Conservation (phyloP, 2,329 filamentous ascomycete species). For the Ophiobolus disseminans region DNA sequence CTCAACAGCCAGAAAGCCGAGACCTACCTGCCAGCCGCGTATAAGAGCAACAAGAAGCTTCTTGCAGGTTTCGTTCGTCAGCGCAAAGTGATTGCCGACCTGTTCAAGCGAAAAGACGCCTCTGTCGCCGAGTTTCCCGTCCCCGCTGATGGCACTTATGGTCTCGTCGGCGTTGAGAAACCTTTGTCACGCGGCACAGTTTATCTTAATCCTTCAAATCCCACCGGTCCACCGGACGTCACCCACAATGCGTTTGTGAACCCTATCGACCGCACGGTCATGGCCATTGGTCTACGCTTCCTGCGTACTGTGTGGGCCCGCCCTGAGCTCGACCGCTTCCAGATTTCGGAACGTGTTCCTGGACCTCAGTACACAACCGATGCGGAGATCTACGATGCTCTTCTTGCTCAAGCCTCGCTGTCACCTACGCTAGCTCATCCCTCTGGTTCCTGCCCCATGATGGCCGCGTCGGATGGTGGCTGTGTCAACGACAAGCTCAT, state of each 20-base stretch:
- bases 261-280: slow-evolving; percentile 33
- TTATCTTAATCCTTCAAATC: slow-evolving; percentile 41
- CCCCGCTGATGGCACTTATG: slow-evolving; percentile 46
- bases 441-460: slow-evolving; percentile 39
- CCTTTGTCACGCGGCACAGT: slow-evolving; percentile 45
- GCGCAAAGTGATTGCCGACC: slow-evolving; percentile 26
- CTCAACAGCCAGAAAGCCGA: slow-evolving; percentile 33
- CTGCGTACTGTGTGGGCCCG: slow-evolving; percentile 43
- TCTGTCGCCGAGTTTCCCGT: slow-evolving; percentile 36
- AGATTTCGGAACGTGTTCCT: slow-evolving; percentile 31
- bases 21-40: slow-evolving; percentile 31
- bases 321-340: slow-evolving; percentile 29
- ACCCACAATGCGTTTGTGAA: slow-evolving; percentile 38
- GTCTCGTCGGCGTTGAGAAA: slow-evolving; percentile 40
- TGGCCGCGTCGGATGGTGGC: slow-evolving; percentile 29
- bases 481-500: slow-evolving; percentile 36
- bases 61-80: slow-evolving; percentile 31
- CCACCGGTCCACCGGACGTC: slow-evolving; percentile 34
- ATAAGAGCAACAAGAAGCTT: slow-evolving; percentile 29
- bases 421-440: slow-evolving; percentile 42
- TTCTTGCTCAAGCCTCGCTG: slow-evolving; percentile 18
- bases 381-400: slow-evolving; percentile 27
- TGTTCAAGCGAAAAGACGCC: slow-evolving; percentile 31
- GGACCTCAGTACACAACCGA: slow-evolving; percentile 32
- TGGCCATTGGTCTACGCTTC: slow-evolving; percentile 43